phyloP scores from a whole-genome alignment of 768 basidiomycete species.

The Trametes villosa region DNA sequence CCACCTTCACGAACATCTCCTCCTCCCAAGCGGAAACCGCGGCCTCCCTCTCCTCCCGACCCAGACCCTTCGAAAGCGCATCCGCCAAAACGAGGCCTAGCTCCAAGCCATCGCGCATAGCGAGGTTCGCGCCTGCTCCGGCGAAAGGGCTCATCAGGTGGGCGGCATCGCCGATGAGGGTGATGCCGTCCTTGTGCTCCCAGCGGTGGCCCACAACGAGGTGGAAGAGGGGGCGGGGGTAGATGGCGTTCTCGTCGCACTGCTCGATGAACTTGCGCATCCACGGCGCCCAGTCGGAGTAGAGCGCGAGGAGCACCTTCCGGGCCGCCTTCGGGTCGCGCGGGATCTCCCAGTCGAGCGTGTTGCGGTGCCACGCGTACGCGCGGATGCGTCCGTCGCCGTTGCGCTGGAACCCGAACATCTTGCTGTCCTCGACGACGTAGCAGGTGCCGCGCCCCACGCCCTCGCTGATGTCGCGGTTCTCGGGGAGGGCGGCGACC shows the following conservation, averaged over 20 bases:
- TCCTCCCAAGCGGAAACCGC: constrained; percentile 5
- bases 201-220: constrained; percentile 20
- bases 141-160: constrained; percentile 44
- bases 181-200: constrained; percentile 12
- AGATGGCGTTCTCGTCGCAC: constrained; percentile 6
- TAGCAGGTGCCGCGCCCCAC: constrained; percentile 6
- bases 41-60: constrained; percentile 9
- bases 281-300: constrained; percentile 10
- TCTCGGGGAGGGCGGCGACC: constrained; percentile 2
- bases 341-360: constrained; percentile 5
- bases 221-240: constrained; percentile 18
- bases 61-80: neutral
- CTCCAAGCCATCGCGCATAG: constrained; percentile 35
- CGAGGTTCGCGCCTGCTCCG: constrained; percentile 43
- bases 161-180: constrained; percentile 36
- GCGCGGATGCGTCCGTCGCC: constrained; percentile 13
- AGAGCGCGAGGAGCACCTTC: neutral
- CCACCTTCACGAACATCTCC: constrained; percentile 4
- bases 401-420: constrained; percentile 5
- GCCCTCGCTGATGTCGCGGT: constrained; percentile 8
- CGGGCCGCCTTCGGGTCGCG: neutral
- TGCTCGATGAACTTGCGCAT: constrained; percentile 4
- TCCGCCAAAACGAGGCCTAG: constrained; percentile 17
- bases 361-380: constrained; percentile 2
- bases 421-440: constrained; percentile 1